Conservation (phyloP, 1,139 yeast species). For the Sugiyamaella novakii region DNA sequence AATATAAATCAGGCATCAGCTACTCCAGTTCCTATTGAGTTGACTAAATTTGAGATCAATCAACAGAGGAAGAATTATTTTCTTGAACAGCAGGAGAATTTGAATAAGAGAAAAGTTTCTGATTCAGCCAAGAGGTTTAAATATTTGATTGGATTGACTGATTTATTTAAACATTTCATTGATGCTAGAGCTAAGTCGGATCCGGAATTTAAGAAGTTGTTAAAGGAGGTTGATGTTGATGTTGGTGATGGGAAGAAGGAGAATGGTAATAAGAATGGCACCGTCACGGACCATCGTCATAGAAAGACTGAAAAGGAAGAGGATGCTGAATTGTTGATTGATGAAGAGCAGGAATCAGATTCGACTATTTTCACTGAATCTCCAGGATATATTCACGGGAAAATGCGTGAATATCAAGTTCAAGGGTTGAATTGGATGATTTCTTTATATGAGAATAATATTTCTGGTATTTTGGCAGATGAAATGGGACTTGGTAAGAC, state of each 20-base stretch:
- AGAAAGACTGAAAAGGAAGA: slow-evolving; percentile 88
- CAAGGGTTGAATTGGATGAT: slow-evolving; percentile 94
- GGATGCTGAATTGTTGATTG: slow-evolving; percentile 81
- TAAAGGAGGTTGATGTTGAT: slow-evolving; percentile 57
- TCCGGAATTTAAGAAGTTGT: slow-evolving; percentile 58
- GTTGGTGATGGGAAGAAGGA: slow-evolving; percentile 18
- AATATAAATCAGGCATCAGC: slow-evolving; percentile 19
- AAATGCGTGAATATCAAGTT: slow-evolving; percentile 80
- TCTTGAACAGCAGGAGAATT: slow-evolving; percentile 35
- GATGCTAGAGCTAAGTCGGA: slow-evolving; percentile 79
- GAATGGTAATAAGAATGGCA: slow-evolving; percentile 30
- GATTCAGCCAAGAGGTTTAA: slow-evolving; percentile 81
- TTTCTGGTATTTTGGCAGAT: slow-evolving; percentile 92
- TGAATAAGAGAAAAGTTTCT: slow-evolving; percentile 30
- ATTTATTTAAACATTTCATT: slow-evolving; percentile 84
- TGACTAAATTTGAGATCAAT: slow-evolving; percentile 33
- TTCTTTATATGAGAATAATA: slow-evolving; percentile 75
- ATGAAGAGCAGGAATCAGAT: slow-evolving; percentile 57
- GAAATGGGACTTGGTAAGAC: slow-evolving; percentile 99
- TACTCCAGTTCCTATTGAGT: slow-evolving; percentile 32
- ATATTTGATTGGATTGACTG: slow-evolving; percentile 79
- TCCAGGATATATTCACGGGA: slow-evolving; percentile 69
- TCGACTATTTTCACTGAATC: slow-evolving; percentile 69
- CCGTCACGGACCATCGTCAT: slow-evolving; percentile 35
- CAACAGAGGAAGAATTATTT: slow-evolving; percentile 36